Evolutionary conservation across 495 filamentous ascomycete species (phyloP), one percentile per base, ranked within the genome.

Genomic region (Neurospora sp.): DNA sequence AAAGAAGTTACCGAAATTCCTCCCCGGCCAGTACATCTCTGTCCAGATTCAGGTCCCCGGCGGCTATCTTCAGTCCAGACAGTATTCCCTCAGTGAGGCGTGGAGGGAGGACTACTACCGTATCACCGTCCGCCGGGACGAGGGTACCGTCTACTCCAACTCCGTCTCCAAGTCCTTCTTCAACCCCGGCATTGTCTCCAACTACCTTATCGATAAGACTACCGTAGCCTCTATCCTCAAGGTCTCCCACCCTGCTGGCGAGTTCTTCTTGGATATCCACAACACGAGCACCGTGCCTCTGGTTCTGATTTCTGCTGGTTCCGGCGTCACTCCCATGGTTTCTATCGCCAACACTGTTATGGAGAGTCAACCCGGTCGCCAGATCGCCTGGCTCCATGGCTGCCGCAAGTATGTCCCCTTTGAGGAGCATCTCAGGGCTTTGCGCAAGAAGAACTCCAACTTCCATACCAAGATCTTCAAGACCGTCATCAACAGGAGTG

Each of bases 21-120:
- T 84, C 47, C 90, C 91, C 0, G 91, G 91, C 70, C 91, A 93
- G 78, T 94, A 91, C 78, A 85, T 92, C 75, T 89, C 87, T 39
- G 79, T 94, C 59, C 86, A 86, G 71, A 77, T 89, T 10, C 80
- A 83, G 73, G 85, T 90, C 0, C 88, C 88, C 0, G 82, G 86
- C 35, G 82, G 86, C 18, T 82, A 89, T 76, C 76, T 81, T 45
- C 91, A 94, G 80, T 83, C 86, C n/a, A 82, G 91, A 65, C 91
- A 93, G 83, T 94, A 93, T 81, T 90, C 88, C 20, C 88, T 94
- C 69, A 89, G 86, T 79, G 90, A 92, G 69, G 82, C 83, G 61
- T 90, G 88, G 6, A 77, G 80, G 1, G 75, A 81, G 22, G 83
- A 87, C 38, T 88, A 89, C 78, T 92, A 91, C 82, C 89, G 91